phyloP scores from a whole-genome alignment of 441 rosid genomes.

The Erodium trifolium region DNA sequence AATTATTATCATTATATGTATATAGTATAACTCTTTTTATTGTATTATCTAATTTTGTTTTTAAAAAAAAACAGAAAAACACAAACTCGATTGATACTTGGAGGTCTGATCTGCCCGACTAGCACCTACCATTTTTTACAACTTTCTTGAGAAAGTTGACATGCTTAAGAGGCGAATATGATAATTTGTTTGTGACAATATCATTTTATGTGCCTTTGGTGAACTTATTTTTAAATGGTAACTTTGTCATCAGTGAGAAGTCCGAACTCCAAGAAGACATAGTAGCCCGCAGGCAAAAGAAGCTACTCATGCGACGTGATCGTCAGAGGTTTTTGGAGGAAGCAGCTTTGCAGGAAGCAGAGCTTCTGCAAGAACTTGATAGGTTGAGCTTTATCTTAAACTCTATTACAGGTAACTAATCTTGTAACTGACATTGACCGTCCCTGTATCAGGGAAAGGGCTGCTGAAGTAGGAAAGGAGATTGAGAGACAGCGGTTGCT shows the following conservation, averaged over 20 bases:
- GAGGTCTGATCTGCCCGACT: too few species aligned
- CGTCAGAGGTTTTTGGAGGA: slow-evolving; percentile 72
- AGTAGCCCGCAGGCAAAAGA: slow-evolving; percentile 57
- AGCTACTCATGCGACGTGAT: slow-evolving; percentile 45
- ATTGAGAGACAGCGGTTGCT: slow-evolving; percentile 64
- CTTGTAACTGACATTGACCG: neutral
- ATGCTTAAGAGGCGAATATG: too few species aligned
- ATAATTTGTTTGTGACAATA: too few species aligned
- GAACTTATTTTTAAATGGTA: neutral
- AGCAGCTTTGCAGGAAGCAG: slow-evolving; percentile 58
- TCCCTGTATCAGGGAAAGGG: slow-evolving; percentile 43
- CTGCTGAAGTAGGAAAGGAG: slow-evolving; percentile 68
- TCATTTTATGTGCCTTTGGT: neutral
- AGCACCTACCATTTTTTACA: too few species aligned
- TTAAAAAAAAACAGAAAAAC: too few species aligned
- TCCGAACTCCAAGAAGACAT: slow-evolving; percentile 53
- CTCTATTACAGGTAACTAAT: neutral
- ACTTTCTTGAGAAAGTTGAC: neutral
- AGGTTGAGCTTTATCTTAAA: slow-evolving; percentile 30
- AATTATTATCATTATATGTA: too few species aligned
- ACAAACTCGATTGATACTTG: too few species aligned
- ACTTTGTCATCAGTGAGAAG: slow-evolving; percentile 43
- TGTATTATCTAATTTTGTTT: too few species aligned
- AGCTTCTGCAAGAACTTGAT: slow-evolving; percentile 65
- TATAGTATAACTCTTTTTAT: too few species aligned